These are phyloP conservation scores for Hanseniaspora vineae DNA, from an alignment of 805 yeast genomes.

Conservation along the genomic window DNA sequence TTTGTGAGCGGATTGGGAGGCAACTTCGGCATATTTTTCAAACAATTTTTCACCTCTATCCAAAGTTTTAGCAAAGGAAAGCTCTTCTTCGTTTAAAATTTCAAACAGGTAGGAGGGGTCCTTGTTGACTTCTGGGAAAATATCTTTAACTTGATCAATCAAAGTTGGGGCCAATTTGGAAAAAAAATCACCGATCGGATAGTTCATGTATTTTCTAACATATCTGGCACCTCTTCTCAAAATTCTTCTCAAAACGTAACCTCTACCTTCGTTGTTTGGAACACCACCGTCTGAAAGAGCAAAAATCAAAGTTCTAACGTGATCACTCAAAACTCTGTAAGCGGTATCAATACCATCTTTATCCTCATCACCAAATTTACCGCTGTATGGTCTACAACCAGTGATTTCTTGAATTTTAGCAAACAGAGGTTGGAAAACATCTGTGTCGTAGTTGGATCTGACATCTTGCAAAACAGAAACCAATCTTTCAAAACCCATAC, in stretches of 20 bases:
- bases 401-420: conserved; percentile 80
- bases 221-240: conserved; percentile 96
- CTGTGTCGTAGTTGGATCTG: conserved; percentile 91
- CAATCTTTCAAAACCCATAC: conserved; percentile 96
- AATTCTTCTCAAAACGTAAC: conserved; percentile 93
- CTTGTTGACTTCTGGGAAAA: conserved; percentile 82
- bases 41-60: conserved; percentile 97
- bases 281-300: conserved; percentile 98
- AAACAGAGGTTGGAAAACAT: conserved; percentile 86
- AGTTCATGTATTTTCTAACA: conserved; percentile 90
- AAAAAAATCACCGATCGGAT: conserved; percentile 90
- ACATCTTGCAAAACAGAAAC: conserved; percentile 90
- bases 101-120: conserved; percentile 69
- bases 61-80: conserved; percentile 85
- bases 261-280: conserved; percentile 98
- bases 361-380: conserved; percentile 89
- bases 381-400: conserved; percentile 82
- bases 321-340: conserved; percentile 96
- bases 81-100: conserved; percentile 91
- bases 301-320: conserved; percentile 90
- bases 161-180: conserved; percentile 86
- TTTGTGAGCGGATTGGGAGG: conserved; percentile 61
- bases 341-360: conserved; percentile 94
- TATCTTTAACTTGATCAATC: conserved; percentile 72
- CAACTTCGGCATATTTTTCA: conserved; percentile 81